Evolutionary conservation across 139 green algal species (phyloP).

Genomic region (Volvox africanus): DNA sequence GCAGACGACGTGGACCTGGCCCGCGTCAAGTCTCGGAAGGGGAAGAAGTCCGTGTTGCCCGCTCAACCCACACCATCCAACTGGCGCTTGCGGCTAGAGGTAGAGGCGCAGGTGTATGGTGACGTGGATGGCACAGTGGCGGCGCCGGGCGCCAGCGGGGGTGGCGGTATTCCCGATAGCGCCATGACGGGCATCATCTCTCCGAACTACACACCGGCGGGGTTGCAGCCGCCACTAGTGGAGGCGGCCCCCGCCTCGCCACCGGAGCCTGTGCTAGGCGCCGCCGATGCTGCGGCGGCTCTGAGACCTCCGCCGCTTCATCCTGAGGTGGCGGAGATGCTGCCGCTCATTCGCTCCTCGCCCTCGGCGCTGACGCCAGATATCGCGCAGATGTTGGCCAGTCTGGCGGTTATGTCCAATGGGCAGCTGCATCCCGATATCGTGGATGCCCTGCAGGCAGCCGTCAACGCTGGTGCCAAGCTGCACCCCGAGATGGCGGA

Average conservation of each 20-base stretch:
- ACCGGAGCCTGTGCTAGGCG: neutral
- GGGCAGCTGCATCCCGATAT: slow-evolving; percentile 41
- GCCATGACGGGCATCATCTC: slow-evolving; percentile 24
- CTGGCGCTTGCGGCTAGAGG: slow-evolving; percentile 45
- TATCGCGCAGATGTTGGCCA: slow-evolving; percentile 15
- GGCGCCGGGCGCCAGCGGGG: neutral
- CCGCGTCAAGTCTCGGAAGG: neutral
- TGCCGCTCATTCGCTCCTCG: slow-evolving; percentile 27
- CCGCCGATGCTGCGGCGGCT: no score
- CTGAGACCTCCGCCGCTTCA: slow-evolving; percentile 27
- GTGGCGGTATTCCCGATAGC: slow-evolving; percentile 32
- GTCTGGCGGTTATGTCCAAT: neutral
- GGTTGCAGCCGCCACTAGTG: neutral
- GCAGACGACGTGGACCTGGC: neutral
- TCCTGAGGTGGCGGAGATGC: slow-evolving; percentile 49
- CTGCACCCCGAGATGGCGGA: slow-evolving; percentile 47
- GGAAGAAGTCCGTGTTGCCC: slow-evolving; percentile 32
- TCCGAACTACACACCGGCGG: neutral
- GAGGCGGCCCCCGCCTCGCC: neutral
- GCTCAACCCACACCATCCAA: slow-evolving; percentile 14
- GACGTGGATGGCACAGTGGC: neutral
- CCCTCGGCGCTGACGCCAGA: slow-evolving; percentile 31
- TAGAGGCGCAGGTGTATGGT: slow-evolving; percentile 39
- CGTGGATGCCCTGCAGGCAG: slow-evolving; percentile 3
- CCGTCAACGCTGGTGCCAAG: slow-evolving; percentile 19